Evolutionary conservation across 2,329 filamentous ascomycete genomes (phyloP), one percentile per base, ranked within the genome.

Genomic region (Pseudogymnoascus sp.): DNA sequence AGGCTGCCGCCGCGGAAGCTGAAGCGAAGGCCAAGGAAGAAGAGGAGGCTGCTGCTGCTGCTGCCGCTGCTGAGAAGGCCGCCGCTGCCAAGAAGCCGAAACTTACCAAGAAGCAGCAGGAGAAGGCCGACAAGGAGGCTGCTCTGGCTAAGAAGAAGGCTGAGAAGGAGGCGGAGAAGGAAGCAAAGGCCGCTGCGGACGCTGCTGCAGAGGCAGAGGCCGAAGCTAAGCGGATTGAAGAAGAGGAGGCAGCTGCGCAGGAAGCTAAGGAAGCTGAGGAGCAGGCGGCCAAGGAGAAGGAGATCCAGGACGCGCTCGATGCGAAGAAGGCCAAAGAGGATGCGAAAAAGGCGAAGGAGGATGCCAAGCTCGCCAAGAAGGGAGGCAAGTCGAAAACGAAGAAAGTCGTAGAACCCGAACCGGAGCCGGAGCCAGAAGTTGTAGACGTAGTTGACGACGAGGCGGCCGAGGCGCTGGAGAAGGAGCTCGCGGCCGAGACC

Each of bases 71-170:
- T 17, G 44, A 50, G 44, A 50, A 60, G 35, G 63, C 37, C 23
- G 64, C 63, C 42, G 61, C 61, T 21, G 59, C 40, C 19, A 40
- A 35, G 31, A 40, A 60, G 59, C 61, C 50, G 35, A 59, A 71
- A 21, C 61, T 61, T 31, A 56, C 69, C 1, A 81, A 77, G 66
- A 80, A 75, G 63, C 79, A 80, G 33, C 72, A 80, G 60, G 78
- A 82, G 64, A 80, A 77, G 64, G 74, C 75, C 6, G 77, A 78
- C 63, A 75, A 79, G 64, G 77, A 78, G 68, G 75, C 76, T 15
- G 35, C 31, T 35, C 4, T 9, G 7, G 68, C 66, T 44, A 73
- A 73, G 42, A 71, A 74, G 38, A 77, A 79, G 63, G 73, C 73
- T 5, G 77, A 78, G 62, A 72, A 75, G 37, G 72, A 74, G 59